Conservation (phyloP, 1,284 basidiomycete genomes). For the Apiotrichum domesticum region DNA sequence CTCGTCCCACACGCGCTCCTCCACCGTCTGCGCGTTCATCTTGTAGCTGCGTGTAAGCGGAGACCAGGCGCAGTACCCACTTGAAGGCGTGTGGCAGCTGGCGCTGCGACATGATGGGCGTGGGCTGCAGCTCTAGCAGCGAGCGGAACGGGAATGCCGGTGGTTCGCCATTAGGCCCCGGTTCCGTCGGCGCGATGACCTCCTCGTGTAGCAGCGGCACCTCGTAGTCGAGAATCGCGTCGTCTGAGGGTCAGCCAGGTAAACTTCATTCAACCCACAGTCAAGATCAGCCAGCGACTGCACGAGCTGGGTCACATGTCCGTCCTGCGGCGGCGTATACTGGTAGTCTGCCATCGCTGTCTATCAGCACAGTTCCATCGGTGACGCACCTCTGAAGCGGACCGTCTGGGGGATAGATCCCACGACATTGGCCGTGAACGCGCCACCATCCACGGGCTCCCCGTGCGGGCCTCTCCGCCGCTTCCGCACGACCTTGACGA, state of each 20-base stretch:
- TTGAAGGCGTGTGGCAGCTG: conserved; percentile 28
- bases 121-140: conserved; percentile 34
- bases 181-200: conserved; percentile 42
- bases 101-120: conserved; percentile 30
- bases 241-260: conserved; percentile 51
- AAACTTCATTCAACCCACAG: conserved; percentile 50
- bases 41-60: conserved; percentile 22
- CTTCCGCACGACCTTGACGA: conserved; percentile 62
- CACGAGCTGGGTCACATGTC: conserved; percentile 63
- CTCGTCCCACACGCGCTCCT: conserved; percentile 31
- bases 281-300: conserved; percentile 70
- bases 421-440: conserved; percentile 70
- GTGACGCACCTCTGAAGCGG: conserved; percentile 73
- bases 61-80: conserved; percentile 5
- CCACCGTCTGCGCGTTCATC: conserved; percentile 16
- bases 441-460: conserved; percentile 46
- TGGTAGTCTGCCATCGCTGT: conserved; percentile 88
- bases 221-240: conserved; percentile 61
- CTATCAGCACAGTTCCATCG: not conserved
- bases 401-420: conserved; percentile 75
- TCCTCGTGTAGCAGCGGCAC: conserved; percentile 64
- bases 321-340: conserved; percentile 65
- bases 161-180: conserved; percentile 16
- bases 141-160: conserved; percentile 21
- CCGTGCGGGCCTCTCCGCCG: conserved; percentile 45